These are phyloP conservation scores for Aegilops umbellulata DNA, from an alignment of 176 grass and related monocot species.

Conservation along the genomic window DNA sequence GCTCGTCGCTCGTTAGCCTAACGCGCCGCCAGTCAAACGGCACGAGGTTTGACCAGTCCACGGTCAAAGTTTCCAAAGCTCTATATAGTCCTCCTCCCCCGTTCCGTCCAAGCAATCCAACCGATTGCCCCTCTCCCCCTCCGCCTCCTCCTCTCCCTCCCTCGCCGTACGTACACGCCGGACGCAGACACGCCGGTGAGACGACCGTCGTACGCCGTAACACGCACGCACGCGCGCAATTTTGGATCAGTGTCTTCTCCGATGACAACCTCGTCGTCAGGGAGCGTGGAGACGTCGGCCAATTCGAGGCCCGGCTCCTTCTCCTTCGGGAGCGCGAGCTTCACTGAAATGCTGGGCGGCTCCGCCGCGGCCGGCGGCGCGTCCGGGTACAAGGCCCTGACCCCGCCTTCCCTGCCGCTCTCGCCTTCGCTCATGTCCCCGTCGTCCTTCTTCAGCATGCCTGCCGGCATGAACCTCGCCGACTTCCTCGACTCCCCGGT, in stretches of 20 bases:
- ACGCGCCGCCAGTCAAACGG: constrained; percentile 68
- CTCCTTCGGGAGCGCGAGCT: constrained; percentile 46
- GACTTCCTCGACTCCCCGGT: constrained; percentile 71
- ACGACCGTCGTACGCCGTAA: constrained; percentile 3
- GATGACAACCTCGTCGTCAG: constrained; percentile 75
- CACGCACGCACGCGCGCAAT: neutral
- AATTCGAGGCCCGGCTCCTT: constrained; percentile 42
- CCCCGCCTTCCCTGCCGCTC: constrained; percentile 66
- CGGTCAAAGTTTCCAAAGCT: constrained; percentile 71
- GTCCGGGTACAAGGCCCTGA: constrained; percentile 60
- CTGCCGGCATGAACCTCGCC: constrained; percentile 45
- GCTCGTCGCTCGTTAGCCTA: neutral
- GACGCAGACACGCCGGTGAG: constrained; percentile 24
- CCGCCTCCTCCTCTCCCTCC: neutral
- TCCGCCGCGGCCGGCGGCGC: neutral
- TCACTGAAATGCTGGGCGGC: constrained; percentile 48
- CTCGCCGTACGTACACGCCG: constrained; percentile 28
- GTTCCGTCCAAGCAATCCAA: constrained; percentile 41
- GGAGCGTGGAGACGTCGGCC: constrained; percentile 65
- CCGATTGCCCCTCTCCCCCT: neutral
- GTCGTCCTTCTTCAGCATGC: constrained; percentile 80
- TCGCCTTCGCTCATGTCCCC: constrained; percentile 60
- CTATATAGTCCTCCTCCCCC: constrained; percentile 43
- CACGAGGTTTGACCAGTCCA: constrained; percentile 91
- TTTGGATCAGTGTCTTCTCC: neutral